Evolutionary conservation across 805 yeast genomes (phyloP).

Genomic region (Starmerella vitae): DNA sequence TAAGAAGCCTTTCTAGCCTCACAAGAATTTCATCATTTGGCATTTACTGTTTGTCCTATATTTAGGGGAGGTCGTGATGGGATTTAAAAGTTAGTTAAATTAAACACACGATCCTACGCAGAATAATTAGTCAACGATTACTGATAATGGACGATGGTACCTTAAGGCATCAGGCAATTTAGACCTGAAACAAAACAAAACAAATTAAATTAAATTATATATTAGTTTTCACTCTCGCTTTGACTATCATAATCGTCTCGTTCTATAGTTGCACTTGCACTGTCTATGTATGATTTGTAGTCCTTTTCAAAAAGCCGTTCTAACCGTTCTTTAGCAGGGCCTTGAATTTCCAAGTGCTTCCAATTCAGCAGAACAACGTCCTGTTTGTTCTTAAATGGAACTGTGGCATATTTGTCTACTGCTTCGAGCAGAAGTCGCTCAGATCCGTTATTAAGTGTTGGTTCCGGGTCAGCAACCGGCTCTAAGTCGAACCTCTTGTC

Average conservation of each 20-base stretch:
- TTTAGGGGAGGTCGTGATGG: no score
- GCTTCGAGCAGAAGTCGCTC: constrained; percentile 3
- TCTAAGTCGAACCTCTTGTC: constrained; percentile 8
- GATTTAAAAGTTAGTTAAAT: no score
- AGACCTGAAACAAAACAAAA: no score
- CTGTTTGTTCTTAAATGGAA: background rate
- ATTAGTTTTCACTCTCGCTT: no score
- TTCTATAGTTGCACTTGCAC: no score
- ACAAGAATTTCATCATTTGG: constrained; percentile 8
- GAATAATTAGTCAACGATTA: no score
- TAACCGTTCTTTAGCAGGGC: constrained; percentile 11
- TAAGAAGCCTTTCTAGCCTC: constrained; percentile 4
- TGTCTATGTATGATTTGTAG: background rate
- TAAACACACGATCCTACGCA: no score
- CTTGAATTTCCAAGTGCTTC: constrained; percentile 11
- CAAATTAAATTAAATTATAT: no score
- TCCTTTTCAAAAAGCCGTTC: constrained; percentile 9
- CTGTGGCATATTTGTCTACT: constrained; percentile 9
- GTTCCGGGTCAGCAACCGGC: constrained; percentile 17
- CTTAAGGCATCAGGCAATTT: no score
- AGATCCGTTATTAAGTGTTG: constrained; percentile 8
- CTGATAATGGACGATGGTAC: no score
- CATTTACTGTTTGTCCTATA: constrained; percentile 1
- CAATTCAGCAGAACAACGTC: constrained; percentile 2
- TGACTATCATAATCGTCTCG: no score